A percentile compares a stretch with the other conserved stretches of the same genome.
Evolutionary conservation across 148 eudicot genomes (phyloP).

Genomic region (Gaultheria prostrata): DNA sequence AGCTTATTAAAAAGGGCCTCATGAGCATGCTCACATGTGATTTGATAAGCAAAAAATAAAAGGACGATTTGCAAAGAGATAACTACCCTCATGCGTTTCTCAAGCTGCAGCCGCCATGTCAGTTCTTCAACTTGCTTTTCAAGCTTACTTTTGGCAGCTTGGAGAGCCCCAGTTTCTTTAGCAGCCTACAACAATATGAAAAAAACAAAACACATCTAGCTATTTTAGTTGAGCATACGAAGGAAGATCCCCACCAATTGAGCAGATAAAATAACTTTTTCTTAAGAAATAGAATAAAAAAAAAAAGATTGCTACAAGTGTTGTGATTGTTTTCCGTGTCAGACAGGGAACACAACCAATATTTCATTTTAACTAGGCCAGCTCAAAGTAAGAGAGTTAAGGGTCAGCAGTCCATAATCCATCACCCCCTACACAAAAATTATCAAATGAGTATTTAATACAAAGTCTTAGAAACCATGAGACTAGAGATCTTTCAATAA

Average conservation of each 20-base stretch:
- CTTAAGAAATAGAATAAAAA: neutral
- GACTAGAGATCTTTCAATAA: neutral
- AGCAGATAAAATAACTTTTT: neutral
- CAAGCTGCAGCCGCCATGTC: conserved; percentile 54
- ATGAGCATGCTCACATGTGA: neutral
- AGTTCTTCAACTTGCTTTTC: conserved; percentile 86
- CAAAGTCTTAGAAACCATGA: neutral
- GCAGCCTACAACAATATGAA: conserved; percentile 55
- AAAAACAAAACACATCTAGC: neutral
- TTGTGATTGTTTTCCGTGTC: neutral
- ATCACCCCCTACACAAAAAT: neutral
- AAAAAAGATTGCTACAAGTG: neutral
- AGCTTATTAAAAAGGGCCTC: neutral
- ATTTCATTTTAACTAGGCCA: neutral
- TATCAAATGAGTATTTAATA: neutral
- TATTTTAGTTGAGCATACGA: neutral
- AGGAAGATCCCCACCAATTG: neutral
- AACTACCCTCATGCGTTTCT: conserved; percentile 76
- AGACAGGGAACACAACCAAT: conserved; percentile 1
- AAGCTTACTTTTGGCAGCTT: conserved; percentile 72
- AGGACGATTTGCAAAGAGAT: neutral
- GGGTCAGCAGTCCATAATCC: neutral
- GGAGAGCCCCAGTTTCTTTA: conserved; percentile 75
- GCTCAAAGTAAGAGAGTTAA: neutral
- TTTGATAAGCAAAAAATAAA: neutral